Evolutionary conservation across 129 eudicot genomes (phyloP).

Genomic region (Smallanthus sonchifolius): DNA sequence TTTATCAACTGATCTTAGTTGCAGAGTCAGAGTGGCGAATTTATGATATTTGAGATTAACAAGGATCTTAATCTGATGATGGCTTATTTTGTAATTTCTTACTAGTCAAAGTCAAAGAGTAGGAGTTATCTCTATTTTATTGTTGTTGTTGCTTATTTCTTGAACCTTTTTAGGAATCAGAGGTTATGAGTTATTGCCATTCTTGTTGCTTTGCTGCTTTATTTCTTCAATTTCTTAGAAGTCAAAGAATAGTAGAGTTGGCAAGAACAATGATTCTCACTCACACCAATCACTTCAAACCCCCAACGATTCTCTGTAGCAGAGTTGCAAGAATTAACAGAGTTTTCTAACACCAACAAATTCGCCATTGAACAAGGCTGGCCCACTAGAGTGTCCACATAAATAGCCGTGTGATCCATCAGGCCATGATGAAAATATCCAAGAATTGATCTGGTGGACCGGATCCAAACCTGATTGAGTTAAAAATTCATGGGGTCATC

Average conservation of each 20-base stretch:
- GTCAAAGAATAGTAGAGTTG: background rate
- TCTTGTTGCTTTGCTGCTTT: background rate
- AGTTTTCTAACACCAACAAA: too few relatives aligned
- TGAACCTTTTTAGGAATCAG: slow-evolving; percentile 7
- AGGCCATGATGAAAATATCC: too few relatives aligned
- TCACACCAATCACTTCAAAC: too few relatives aligned
- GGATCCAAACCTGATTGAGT: too few relatives aligned
- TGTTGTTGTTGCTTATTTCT: background rate
- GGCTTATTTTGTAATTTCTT: background rate
- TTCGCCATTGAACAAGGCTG: too few relatives aligned
- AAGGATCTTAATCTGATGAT: background rate
- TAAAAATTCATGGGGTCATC: too few relatives aligned
- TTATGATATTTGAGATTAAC: slow-evolving; percentile 13
- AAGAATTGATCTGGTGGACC: too few relatives aligned
- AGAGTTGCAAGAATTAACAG: too few relatives aligned
- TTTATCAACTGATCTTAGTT: slow-evolving; percentile 12
- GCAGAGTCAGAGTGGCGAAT: background rate
- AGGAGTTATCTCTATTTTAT: background rate
- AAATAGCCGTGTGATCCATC: too few relatives aligned
- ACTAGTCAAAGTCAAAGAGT: slow-evolving; percentile 3
- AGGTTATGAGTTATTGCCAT: slow-evolving; percentile 1
- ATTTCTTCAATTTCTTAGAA: background rate
- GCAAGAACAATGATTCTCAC: too few relatives aligned
- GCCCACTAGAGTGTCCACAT: too few relatives aligned
- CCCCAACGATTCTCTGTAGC: too few relatives aligned